A percentile compares a stretch with the other conserved stretches of the same genome.
These are phyloP conservation scores for Marsdenia floribunda DNA, from an alignment of 257 asterid genomes.

Conservation along the genomic window DNA sequence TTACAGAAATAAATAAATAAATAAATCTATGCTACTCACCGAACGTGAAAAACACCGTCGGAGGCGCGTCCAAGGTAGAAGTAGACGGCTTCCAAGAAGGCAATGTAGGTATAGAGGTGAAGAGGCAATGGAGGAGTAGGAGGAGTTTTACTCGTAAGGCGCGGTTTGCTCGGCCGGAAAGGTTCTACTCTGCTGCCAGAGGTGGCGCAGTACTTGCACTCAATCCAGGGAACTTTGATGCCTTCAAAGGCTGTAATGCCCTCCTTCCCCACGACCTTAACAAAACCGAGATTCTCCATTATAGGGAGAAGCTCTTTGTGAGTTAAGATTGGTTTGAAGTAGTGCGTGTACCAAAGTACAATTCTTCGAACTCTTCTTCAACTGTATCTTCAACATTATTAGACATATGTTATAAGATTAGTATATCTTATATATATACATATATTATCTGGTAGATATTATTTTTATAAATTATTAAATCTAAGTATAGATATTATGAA, in stretches of 20 bases:
- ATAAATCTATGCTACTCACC: background rate
- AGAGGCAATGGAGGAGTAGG: background rate
- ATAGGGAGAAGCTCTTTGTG: background rate
- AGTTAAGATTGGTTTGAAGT: background rate
- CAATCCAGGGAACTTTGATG: background rate
- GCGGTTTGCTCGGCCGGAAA: background rate
- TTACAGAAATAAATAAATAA: no score
- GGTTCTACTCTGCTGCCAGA: background rate
- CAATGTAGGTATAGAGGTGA: constrained; percentile 1
- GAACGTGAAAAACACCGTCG: background rate
- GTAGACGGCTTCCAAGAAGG: background rate
- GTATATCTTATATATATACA: no score
- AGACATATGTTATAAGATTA: no score
- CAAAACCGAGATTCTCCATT: background rate
- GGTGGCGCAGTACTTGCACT: background rate
- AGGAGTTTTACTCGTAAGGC: background rate
- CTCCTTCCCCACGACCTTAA: background rate
- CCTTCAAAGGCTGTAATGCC: background rate
- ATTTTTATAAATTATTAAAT: no score
- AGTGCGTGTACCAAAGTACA: background rate
- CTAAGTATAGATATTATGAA: no score
- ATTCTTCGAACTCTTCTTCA: background rate
- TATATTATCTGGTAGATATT: no score
- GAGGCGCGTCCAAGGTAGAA: background rate
- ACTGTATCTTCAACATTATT: no score